These are phyloP conservation scores for Nepenthes alata DNA, from an alignment of 179 eudicot genomes.

Conservation along the genomic window DNA sequence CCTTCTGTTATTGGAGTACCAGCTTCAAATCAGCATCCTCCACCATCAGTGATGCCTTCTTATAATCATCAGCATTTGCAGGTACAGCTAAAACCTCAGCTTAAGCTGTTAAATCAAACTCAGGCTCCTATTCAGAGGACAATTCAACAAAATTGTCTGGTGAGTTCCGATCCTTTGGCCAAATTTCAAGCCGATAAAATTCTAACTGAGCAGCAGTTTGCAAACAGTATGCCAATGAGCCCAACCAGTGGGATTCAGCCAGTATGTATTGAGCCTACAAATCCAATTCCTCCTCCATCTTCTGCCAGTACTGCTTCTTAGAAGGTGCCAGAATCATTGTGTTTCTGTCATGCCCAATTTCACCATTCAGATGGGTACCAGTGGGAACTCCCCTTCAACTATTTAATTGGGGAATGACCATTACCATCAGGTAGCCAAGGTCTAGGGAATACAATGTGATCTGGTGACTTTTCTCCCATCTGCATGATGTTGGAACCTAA, in stretches of 20 bases:
- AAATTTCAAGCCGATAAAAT: conserved; percentile 32
- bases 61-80: conserved; percentile 30
- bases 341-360: conserved; percentile 22
- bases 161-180: conserved; percentile 27
- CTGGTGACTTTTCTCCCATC: conserved; percentile 24
- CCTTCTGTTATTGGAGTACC: conserved; percentile 17
- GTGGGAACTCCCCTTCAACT: conserved; percentile 20
- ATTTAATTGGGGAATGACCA: conserved; percentile 32
- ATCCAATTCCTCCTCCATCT: conserved; percentile 21
- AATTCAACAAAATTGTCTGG: conserved; percentile 34
- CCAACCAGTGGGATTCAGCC: conserved; percentile 16
- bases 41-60: conserved; percentile 23
- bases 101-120: conserved; percentile 35
- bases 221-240: conserved; percentile 19
- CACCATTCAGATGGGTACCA: conserved; percentile 21
- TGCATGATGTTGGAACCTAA: conserved; percentile 26
- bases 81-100: conserved; percentile 16
- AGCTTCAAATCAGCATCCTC: conserved; percentile 18
- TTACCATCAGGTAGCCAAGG: conserved; percentile 25
- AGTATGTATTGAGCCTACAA: conserved; percentile 19
- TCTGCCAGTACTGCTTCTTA: conserved; percentile 22
- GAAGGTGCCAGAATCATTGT: conserved; percentile 26
- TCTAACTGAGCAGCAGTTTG: conserved; percentile 25
- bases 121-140: conserved; percentile 36
- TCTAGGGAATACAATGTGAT: conserved; percentile 24